Evolutionary conservation across 2,329 filamentous ascomycete genomes (phyloP), one percentile per base, ranked within the genome.

Genomic region (Fusarium pseudoanthophilum): DNA sequence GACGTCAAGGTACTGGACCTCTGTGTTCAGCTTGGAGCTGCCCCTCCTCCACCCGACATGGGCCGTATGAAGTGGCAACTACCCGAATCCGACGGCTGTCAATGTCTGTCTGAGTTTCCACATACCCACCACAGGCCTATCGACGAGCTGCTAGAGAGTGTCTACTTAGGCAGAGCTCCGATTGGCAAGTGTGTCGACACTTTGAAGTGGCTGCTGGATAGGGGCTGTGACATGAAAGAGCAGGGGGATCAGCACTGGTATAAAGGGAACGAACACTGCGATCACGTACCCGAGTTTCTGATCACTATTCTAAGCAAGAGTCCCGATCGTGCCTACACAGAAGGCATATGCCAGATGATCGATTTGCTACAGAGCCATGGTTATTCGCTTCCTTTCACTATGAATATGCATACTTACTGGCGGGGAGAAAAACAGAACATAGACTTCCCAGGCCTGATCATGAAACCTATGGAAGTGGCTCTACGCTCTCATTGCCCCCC

Each of bases 71-170:
- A 26, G 26, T 26, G 26, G 26, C 26, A 26, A 26, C 10, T 68
- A 0, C 15, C 43, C 0, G 1, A 24, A 4, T 13, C 32, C 2
- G 7, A 14, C 5, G 30, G 11, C 1, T 52, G 51, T 0, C 5
- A 26, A 2, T 58, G 43, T 1, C 0, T 15, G 1, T 36, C 40
- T 1, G 60, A 34, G n/a, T 2, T 0, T 7, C 24, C 0, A 0
- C 60, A 49, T 26, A 24, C 11, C 2, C 4, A 45, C 13, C 55
- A 62, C 7, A 37, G 56, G 7, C 49, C 63, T 5, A 39, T 68
- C 2, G 63, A 67, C 2, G 26, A 42, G 46, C n/a, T 68, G 2
- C 5, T 67, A 2, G 37, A 51, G 20, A 20, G 30, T 0, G 10
- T 37, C 0, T 24, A 20, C 14, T 5, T 28, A 2, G 30, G 32